These are phyloP conservation scores for Purpureocillium takamizusanense DNA, from an alignment of 2,329 filamentous ascomycete species.

Conservation along the genomic window DNA sequence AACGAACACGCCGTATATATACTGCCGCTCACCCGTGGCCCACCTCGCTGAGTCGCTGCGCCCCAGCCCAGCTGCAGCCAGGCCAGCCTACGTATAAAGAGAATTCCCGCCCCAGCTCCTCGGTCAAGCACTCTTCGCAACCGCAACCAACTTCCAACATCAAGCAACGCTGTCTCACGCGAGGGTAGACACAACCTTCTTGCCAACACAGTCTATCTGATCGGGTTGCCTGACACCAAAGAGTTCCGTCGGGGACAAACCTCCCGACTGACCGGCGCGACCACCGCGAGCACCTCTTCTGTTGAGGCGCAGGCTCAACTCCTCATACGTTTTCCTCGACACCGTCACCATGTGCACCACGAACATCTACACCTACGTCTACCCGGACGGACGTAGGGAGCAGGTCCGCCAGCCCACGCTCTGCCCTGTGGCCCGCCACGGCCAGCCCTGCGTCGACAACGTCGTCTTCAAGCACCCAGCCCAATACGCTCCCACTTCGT, in stretches of 20 bases:
- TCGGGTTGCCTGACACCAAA: too few species aligned
- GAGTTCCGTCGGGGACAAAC: too few species aligned
- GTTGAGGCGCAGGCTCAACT: too few species aligned
- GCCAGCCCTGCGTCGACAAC: conserved; percentile 31
- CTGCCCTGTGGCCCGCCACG: conserved; percentile 29
- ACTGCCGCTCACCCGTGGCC: neutral
- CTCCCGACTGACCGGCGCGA: too few species aligned
- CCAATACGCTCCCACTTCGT: conserved; percentile 21
- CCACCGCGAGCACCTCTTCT: too few species aligned
- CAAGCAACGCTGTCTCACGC: too few species aligned
- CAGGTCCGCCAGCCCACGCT: conserved; percentile 23
- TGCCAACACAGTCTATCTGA: too few species aligned
- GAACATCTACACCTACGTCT: conserved; percentile 35
- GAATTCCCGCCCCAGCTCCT: too few species aligned
- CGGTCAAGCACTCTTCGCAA: too few species aligned
- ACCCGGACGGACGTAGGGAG: conserved; percentile 32
- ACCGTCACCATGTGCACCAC: conserved; percentile 40
- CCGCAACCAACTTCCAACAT: too few species aligned
- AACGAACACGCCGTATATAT: neutral
- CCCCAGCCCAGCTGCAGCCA: neutral
- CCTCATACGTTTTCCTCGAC: conserved; percentile 1
- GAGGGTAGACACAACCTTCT: too few species aligned
- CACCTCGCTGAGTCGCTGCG: neutral
- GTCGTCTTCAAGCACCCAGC: conserved; percentile 31
- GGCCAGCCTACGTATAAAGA: neutral